Conservation (phyloP, 257 asterid species). For the Solanum infundibuliforme region DNA sequence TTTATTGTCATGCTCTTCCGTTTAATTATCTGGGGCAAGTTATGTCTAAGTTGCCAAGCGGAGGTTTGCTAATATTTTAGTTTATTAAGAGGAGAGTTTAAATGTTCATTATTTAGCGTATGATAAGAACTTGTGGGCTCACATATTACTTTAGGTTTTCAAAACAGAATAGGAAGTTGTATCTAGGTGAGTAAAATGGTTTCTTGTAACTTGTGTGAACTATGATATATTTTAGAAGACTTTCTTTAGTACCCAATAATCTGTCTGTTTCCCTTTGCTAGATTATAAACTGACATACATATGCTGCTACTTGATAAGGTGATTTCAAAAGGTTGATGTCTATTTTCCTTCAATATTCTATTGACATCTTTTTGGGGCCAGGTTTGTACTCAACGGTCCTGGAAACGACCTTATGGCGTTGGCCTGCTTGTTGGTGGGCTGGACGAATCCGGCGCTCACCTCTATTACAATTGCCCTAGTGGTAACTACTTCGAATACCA, state of each 20-base stretch:
- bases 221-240: not conserved
- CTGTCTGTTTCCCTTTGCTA: not conserved
- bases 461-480: too few species aligned
- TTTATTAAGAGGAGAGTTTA: not conserved
- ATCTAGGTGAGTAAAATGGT: not conserved
- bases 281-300: not conserved
- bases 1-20: not conserved
- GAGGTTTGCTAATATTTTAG: not conserved
- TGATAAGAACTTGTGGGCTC: not conserved
- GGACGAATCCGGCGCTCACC: too few species aligned
- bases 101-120: not conserved
- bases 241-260: not conserved
- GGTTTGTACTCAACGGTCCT: conserved; percentile 35
- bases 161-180: not conserved
- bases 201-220: not conserved
- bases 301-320: not conserved
- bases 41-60: not conserved
- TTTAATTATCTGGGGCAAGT: not conserved
- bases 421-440: too few species aligned
- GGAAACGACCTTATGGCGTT: too few species aligned
- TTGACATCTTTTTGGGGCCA: conserved; percentile 7
- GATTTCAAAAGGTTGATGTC: not conserved
- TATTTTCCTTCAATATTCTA: not conserved
- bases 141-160: not conserved
- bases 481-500: too few species aligned